Evolutionary conservation across 441 rosid genomes (phyloP).

Genomic region (Kokia cookei): DNA sequence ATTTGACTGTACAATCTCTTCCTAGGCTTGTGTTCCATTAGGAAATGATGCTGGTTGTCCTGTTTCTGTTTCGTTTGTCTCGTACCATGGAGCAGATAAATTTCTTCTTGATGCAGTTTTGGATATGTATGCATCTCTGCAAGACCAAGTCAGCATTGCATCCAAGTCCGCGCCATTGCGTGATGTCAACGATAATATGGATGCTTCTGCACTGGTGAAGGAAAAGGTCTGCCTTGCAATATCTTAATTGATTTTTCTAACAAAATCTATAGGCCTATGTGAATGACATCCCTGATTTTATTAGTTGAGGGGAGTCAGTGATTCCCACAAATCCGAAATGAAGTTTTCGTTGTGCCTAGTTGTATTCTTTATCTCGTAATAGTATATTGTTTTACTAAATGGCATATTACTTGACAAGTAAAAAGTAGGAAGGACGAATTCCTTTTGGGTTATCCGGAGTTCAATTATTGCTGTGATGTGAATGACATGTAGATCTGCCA

Average conservation of each 20-base stretch:
- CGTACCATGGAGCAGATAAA: conserved; percentile 83
- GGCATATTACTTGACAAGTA: too few relatives aligned
- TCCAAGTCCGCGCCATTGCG: conserved; percentile 43
- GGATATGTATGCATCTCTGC: conserved; percentile 74
- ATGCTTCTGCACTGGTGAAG: conserved; percentile 77
- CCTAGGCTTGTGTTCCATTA: conserved; percentile 75
- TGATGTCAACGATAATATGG: conserved; percentile 44
- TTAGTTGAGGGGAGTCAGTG: not conserved
- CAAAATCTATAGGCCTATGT: not conserved
- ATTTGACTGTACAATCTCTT: conserved; percentile 5
- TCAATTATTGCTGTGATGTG: too few relatives aligned
- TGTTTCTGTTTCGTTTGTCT: conserved; percentile 68
- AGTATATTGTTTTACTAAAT: too few relatives aligned
- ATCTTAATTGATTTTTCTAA: not conserved
- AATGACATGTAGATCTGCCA: too few relatives aligned
- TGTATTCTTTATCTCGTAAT: too few relatives aligned
- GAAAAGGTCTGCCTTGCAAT: conserved; percentile 57
- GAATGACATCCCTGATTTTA: too few relatives aligned
- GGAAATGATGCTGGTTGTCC: conserved; percentile 65
- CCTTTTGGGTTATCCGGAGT: too few relatives aligned
- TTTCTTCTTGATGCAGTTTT: conserved; percentile 83
- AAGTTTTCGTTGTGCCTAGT: too few relatives aligned
- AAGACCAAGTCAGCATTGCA: conserved; percentile 59
- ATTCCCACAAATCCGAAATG: too few relatives aligned
- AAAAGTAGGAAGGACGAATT: too few relatives aligned